A percentile compares a stretch with the other conserved stretches of the same genome.
These are phyloP conservation scores for Aspergillus baeticus DNA, from an alignment of 495 filamentous ascomycete species.

Conservation along the genomic window DNA sequence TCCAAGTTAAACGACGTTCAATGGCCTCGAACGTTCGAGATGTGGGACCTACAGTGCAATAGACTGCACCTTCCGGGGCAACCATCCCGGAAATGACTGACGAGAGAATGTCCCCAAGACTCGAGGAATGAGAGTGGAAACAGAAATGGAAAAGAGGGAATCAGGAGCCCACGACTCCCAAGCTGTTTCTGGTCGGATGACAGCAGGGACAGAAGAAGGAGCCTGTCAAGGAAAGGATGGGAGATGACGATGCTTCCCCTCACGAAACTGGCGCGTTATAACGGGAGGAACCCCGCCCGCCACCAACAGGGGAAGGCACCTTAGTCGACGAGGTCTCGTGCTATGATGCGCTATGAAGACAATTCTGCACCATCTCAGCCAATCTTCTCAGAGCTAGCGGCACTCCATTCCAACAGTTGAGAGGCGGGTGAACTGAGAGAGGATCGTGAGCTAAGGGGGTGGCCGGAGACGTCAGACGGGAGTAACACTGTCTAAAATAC, in stretches of 20 bases:
- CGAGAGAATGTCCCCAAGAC: slow-evolving; percentile 2
- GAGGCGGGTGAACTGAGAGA: not conserved
- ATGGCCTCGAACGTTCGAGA: not conserved
- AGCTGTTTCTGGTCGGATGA: not conserved
- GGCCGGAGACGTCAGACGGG: not conserved
- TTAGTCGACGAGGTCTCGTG: slow-evolving; percentile 1
- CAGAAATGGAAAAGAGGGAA: not conserved
- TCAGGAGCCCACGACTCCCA: not conserved
- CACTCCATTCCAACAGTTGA: not conserved
- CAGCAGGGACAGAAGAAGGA: slow-evolving; percentile 7
- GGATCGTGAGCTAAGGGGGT: not conserved
- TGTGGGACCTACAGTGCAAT: slow-evolving; percentile 53
- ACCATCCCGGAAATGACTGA: slow-evolving; percentile 29
- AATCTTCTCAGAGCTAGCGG: not conserved
- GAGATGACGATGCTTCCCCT: slow-evolving; percentile 18
- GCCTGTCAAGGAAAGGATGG: slow-evolving; percentile 5
- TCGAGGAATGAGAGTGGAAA: not conserved
- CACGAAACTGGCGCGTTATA: slow-evolving; percentile 7
- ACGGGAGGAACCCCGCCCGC: slow-evolving; percentile 22
- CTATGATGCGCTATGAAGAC: slow-evolving; percentile 6
- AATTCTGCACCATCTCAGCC: slow-evolving; percentile 11
- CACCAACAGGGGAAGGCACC: slow-evolving; percentile 3
- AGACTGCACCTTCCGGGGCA: slow-evolving; percentile 41
- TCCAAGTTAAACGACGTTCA: slow-evolving; percentile 23
- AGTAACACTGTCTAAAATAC: not conserved